Evolutionary conservation across 495 filamentous ascomycete genomes (phyloP), one percentile per base, ranked within the genome.

Genomic region (Friedmanniomyces simplex): DNA sequence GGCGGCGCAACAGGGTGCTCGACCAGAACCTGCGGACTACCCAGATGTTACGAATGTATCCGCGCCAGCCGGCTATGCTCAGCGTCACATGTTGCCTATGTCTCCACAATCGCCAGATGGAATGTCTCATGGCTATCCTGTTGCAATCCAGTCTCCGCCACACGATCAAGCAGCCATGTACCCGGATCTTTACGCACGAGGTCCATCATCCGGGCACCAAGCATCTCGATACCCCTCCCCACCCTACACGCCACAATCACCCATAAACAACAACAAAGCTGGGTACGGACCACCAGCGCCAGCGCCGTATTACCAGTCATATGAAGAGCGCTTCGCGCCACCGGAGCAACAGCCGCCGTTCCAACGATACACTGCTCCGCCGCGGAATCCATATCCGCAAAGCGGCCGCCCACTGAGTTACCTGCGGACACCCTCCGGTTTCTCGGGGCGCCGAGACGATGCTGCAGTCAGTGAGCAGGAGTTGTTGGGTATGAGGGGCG

Each of bases 401-500:
- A 42, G 21, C 4, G 28, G 28, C 11, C 55, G 45, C 1, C 53
- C 58, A 53, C 45, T 56, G 16, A 43, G 22, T 43, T 51, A 61
- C 32, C 52, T 50, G 39, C 43, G 46, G 4, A 56, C 42, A n/a
- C 14, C 32, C 10, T 49, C 46, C 1, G 48, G 58, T 8, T 61
- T 50, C 28, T 12, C 52, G 4, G 58, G 52, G 12, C 43, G 54
- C 0, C 3, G 54, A 41, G 58, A 56, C 24, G 58, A 32, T 32
- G 46, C 45, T 20, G 52, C 52, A 22, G 52, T 41, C 21, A 39
- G 55, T 24, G 63, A 63, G 18, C 32, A 60, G 32, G 49, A 47
- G 32, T 24, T 56, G 24, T 25, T 56, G 8, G 24, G 39, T 26
- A 65, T 65, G 63, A 51, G 45, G 16, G 54, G 54, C 0, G 49